Evolutionary conservation across 2,329 filamentous ascomycete genomes (phyloP), one percentile per base, ranked within the genome.

Genomic region (Fusarium lyarnte): DNA sequence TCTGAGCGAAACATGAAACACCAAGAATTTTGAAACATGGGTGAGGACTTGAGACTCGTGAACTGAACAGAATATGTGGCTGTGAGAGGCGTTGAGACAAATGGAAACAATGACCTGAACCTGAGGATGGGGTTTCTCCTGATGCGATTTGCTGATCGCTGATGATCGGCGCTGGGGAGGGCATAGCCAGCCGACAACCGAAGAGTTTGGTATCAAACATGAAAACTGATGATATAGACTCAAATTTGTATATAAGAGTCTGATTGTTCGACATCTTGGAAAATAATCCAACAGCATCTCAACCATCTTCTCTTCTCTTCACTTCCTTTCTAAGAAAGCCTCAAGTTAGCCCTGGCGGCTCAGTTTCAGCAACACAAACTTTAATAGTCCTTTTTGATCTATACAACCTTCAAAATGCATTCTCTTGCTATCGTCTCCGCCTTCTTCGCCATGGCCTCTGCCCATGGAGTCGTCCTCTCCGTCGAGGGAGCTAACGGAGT

Each of bases 401-500:
- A 13, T 10, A 29, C 6, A 33, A 38, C 12, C 17, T 45, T 57
- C 66, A 80, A 70, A 36, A 82, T 82, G 79, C 78, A 76, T 62
- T 79, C 76, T 71, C 59, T 75, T 51, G 27, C 79, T 52, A 58
- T 79, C 35, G 75, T 75, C 23, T 72, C 78, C 14, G 76, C 78
- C 62, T 74, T 87, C 71, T 79, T 85, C 74, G 84, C 87, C 76
- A 81, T 85, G 72, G 84, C 85, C 74, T 85, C 86, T 52, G 88
- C 87, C 59, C 89, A 91, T 81, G 89, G 89, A 79, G 82, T 90
- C 61, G 82, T 91, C 75, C 85, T 86, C 74, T 80, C 84, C 45
- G 83, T 90, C 69, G 79, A 85, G 73, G 89, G 89, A 60, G 87
- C 88, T 73, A 91, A 91, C 76, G 86, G 87, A 70, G 89, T 91